Evolutionary conservation across 1,284 basidiomycete species (phyloP), one percentile per base, ranked within the genome.

Genomic region (Rhizoctonia solani): DNA sequence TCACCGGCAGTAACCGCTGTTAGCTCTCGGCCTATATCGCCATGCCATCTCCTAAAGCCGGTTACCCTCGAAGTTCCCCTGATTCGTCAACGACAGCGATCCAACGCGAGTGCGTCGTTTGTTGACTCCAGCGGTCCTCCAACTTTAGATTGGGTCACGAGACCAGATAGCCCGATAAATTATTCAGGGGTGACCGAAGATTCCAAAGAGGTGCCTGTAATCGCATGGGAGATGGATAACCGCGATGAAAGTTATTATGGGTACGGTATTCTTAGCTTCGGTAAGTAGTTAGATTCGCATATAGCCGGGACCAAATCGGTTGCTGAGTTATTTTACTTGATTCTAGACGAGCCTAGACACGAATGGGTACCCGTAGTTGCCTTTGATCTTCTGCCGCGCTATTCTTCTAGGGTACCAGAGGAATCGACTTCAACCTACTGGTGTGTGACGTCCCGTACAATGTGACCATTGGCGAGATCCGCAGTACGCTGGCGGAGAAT

Each of bases 231-330:
- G 34, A 14, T 63, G 39, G 59, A 63, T 37, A 63, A 63, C 44
- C 34, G 39, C 21, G 59, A 63, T 19, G 34, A 52, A 23, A 25
- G 47, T 52, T 63, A 63, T 42, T 63, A 63, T 21, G 59, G 59
- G n/a, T 63, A 63, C 34, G 59, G 59, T 63, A 63, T 63, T 53
- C 59, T 63, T 63, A 63, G 59, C 59, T 52, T 63, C 27, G 59
- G 59, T 63, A 11, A 53, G 59, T 39, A 23, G 14, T 37, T 53
- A 53, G 21, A 23, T 42, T n/a, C 23, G 25, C 23, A 52, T 52
- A 44, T 27, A 41, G 4, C 5, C 14, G 44, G 32, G 8, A 34
- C 53, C 19, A 21, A 14, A 50, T 39, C 37, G 14, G 37, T 23
- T 53, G 19, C 21, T 9, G 13, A 11, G 21, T 46, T 46, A 21